phyloP scores from a whole-genome alignment of 2,329 filamentous ascomycete species.

The Elsinoe fawcettii region DNA sequence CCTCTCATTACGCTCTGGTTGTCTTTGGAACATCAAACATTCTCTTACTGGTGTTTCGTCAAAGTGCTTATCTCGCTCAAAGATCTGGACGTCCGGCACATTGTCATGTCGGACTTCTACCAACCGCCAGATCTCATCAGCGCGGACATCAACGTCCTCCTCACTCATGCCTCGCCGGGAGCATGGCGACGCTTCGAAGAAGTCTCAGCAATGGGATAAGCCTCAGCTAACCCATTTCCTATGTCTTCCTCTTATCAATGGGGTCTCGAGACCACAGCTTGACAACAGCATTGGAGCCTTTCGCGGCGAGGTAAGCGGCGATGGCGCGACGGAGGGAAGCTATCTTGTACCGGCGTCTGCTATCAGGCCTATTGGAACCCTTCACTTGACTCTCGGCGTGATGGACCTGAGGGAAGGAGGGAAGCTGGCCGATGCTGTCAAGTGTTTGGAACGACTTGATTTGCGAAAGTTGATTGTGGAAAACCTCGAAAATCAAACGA shows the following conservation, averaged over 20 bases:
- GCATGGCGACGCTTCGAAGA: neutral
- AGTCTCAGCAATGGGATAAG: constrained; percentile 26
- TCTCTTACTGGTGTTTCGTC: constrained; percentile 8
- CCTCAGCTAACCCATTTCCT: constrained; percentile 63
- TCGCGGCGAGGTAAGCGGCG: constrained; percentile 10
- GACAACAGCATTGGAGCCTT: constrained; percentile 29
- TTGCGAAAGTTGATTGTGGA: constrained; percentile 21
- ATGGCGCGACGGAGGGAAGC: constrained; percentile 17
- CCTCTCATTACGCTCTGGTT: neutral
- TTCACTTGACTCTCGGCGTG: constrained; percentile 81
- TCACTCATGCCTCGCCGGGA: constrained; percentile 12
- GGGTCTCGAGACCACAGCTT: constrained; percentile 55
- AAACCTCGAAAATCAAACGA: neutral
- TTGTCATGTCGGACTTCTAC: constrained; percentile 10
- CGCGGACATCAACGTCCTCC: neutral
- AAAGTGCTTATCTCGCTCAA: neutral
- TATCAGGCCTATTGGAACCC: constrained; percentile 65
- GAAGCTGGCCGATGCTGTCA: constrained; percentile 42
- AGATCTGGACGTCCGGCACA: neutral
- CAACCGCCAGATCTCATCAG: neutral
- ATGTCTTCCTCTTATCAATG: constrained; percentile 63
- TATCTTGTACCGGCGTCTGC: constrained; percentile 52
- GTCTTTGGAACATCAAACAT: constrained; percentile 6
- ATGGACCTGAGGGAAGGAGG: constrained; percentile 58
- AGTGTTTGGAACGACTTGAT: constrained; percentile 28